Evolutionary conservation across 139 green algal species (phyloP).

Genomic region (Haematococcus sp.): DNA sequence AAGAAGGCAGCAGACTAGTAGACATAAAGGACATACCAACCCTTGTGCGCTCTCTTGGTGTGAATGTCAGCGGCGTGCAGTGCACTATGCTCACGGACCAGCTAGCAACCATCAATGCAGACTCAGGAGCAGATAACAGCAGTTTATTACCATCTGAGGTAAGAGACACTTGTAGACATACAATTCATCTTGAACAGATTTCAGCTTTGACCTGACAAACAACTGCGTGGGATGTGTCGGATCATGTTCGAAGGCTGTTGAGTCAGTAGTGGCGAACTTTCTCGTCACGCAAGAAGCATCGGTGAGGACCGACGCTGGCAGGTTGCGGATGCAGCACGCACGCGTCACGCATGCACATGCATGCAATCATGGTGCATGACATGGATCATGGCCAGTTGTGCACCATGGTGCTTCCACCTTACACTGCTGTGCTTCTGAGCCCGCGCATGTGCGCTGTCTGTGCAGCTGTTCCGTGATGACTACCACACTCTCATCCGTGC

Average conservation of each 20-base stretch:
- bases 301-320: neutral
- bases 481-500: slow-evolving; percentile 54
- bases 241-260: slow-evolving; percentile 20
- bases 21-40: slow-evolving; percentile 53
- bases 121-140: neutral
- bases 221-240: too few relatives aligned
- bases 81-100: slow-evolving; percentile 34
- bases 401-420: too few relatives aligned
- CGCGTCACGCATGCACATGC: too few relatives aligned
- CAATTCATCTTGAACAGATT: too few relatives aligned
- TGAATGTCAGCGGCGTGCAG: slow-evolving; percentile 45
- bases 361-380: too few relatives aligned
- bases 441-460: too few relatives aligned
- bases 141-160: too few relatives aligned
- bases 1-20: slow-evolving; percentile 48
- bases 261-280: slow-evolving; percentile 25
- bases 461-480: slow-evolving; percentile 35
- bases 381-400: too few relatives aligned
- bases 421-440: too few relatives aligned
- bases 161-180: too few relatives aligned
- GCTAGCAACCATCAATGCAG: slow-evolving; percentile 24
- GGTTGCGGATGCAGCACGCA: too few relatives aligned
- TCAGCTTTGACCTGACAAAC: too few relatives aligned
- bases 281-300: neutral
- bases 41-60: slow-evolving; percentile 40